Evolutionary conservation across 495 filamentous ascomycete species (phyloP).

Genomic region (Neurospora intermedia): DNA sequence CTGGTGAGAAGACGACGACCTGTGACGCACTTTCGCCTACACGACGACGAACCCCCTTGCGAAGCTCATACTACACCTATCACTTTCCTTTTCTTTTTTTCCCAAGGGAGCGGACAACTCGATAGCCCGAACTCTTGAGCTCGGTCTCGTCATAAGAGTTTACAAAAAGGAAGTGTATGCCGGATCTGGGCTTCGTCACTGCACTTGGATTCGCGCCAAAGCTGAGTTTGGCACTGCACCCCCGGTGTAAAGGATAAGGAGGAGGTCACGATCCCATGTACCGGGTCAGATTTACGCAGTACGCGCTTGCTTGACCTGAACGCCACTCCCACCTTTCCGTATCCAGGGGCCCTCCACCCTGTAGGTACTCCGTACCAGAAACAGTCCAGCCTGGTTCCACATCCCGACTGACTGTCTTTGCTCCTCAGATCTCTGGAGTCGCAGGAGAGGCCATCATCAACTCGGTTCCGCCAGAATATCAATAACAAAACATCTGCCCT

Average conservation of each 20-base stretch:
- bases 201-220: constrained; percentile 3
- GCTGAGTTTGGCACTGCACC: not conserved
- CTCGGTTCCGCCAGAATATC: not conserved
- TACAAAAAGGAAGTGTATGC: constrained; percentile 7
- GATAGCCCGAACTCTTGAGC: not conserved
- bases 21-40: not conserved
- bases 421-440: constrained; percentile 9
- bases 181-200: constrained; percentile 10
- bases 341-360: not conserved
- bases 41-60: not conserved
- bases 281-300: constrained; percentile 2
- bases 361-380: constrained; percentile 9
- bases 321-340: constrained; percentile 15
- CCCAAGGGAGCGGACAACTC: not conserved
- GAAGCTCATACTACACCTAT: not conserved
- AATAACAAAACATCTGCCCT: not conserved
- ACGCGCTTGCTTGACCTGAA: not conserved
- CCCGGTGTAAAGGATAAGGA: not conserved
- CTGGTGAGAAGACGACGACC: not conserved
- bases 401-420: not conserved
- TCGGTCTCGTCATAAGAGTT: not conserved
- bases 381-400: constrained; percentile 6
- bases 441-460: constrained; percentile 1
- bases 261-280: not conserved
- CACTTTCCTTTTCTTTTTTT: not conserved